Base-by-base conservation (phyloP, 441 rosid species). In the Oxalis stricta region DNA sequence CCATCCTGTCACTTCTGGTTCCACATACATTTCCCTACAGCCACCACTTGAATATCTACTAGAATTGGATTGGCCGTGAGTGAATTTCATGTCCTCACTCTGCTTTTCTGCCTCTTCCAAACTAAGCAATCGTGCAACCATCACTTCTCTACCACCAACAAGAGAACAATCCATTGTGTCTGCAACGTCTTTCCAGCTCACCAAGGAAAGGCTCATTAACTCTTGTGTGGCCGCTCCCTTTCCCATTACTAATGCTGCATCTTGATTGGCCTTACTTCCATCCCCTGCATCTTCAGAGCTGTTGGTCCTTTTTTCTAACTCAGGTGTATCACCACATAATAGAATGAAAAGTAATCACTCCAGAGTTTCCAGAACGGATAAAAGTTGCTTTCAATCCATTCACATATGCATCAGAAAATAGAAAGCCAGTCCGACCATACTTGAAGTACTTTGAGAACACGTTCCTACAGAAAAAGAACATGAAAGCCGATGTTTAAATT, bases 341-440 rank as follows among this genome's bases (percentile, higher is more conserved):
- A 48, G 96, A 88, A 72, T 93, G 96, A 52, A 79, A 93, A 34
- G 65, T 72, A 36, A 71, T 59, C 52, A 93, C 96, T 34, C 96
- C 99, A 47, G 93, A 93, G 55, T 66, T 71, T 58, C 94, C 76
- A 29, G 88, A 70, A 38, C 97, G 84, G 38, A 93, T 84, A 73
- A 93, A 93, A 21, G 97, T 84, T 20, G 99, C 89, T 34, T 96
- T 79, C 36, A 88, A 69, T 55, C 99, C 97, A 58, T 78, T 70
- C 46, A 93, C 89, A 67, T 93, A 93, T 43, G 97, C 99, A 61
- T 93, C 99, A 39, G 97, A 88, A 63, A 93, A 93, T 44, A 93
- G 87, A 75, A 88, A 93, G n/a, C 99, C 97, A 88, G 57, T 93
- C 99, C 20, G 96, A 70, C 99, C 99, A 93, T 22, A 93, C 99